phyloP scores from a whole-genome alignment of 1,284 basidiomycete genomes.

The Pseudomicrostroma phylloplanum region DNA sequence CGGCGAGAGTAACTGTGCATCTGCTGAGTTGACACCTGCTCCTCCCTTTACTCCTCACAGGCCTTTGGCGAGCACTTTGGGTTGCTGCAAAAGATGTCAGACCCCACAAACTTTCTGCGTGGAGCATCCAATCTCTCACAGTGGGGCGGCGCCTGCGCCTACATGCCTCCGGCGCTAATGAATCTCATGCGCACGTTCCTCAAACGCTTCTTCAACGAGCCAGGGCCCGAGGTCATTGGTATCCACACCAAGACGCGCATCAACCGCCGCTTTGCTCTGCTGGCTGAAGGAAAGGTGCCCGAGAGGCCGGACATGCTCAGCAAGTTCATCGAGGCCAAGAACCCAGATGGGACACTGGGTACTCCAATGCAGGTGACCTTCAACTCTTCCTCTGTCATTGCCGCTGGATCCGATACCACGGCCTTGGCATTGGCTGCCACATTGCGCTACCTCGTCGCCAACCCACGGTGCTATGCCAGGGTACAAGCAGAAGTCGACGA shows the following conservation, averaged over 20 bases:
- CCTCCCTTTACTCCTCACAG: no score
- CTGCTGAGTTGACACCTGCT: no score
- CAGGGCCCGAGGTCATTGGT: conserved; percentile 29
- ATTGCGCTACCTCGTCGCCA: conserved; percentile 37
- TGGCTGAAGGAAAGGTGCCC: conserved; percentile 17
- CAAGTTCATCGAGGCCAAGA: conserved; percentile 31
- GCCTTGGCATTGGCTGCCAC: conserved; percentile 34
- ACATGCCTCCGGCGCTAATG: conserved; percentile 19
- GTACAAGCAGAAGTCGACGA: conserved; percentile 35
- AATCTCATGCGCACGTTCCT: conserved; percentile 8
- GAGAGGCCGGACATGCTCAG: conserved; percentile 35
- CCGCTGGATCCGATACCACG: conserved; percentile 34
- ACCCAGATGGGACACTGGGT: conserved; percentile 23
- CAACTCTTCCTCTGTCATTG: no score
- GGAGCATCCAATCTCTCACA: conserved; percentile 34
- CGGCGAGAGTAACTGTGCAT: no score
- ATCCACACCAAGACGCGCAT: conserved; percentile 26
- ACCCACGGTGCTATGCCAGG: conserved; percentile 28
- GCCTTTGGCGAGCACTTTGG: conserved; percentile 3
- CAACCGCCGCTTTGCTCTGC: conserved; percentile 20
- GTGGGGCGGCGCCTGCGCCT: conserved; percentile 32
- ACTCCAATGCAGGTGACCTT: conserved; percentile 20
- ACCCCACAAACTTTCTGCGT: conserved; percentile 18
- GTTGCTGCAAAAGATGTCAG: conserved; percentile 5
- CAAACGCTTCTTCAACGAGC: conserved; percentile 25